Conservation (phyloP, 495 filamentous ascomycete genomes). For the Barbatosphaeria neglecta region DNA sequence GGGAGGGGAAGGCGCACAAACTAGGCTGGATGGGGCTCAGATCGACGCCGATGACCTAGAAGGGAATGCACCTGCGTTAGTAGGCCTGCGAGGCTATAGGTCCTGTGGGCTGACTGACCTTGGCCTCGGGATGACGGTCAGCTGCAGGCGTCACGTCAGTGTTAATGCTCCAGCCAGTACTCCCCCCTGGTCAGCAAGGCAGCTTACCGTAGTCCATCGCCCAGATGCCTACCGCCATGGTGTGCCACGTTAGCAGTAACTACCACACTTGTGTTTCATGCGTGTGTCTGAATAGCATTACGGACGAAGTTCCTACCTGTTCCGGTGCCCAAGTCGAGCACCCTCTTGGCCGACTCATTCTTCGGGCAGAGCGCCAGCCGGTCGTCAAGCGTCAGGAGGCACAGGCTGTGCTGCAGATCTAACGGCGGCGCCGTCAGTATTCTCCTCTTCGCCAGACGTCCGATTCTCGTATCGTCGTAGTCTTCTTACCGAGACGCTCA, state of each 20-base stretch:
- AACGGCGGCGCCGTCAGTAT: background rate
- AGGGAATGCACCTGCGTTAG: background rate
- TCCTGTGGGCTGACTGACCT: slow-evolving; percentile 13
- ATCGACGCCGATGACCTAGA: slow-evolving; percentile 34
- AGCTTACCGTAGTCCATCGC: slow-evolving; percentile 29
- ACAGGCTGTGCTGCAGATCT: slow-evolving; percentile 33
- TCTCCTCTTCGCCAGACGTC: background rate
- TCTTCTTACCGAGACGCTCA: background rate
- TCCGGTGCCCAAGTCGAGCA: slow-evolving; percentile 34
- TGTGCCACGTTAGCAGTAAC: background rate
- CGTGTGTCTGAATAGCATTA: background rate
- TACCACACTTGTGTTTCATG: no score
- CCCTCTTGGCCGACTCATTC: slow-evolving; percentile 18
- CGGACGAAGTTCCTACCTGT: slow-evolving; percentile 14
- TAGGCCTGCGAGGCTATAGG: no score
- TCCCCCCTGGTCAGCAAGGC: no score
- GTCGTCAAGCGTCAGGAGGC: slow-evolving; percentile 24
- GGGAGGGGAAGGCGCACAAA: slow-evolving; percentile 1
- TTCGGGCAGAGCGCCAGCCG: slow-evolving; percentile 20
- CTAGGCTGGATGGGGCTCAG: slow-evolving; percentile 33
- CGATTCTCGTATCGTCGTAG: background rate
- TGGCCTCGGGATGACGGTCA: slow-evolving; percentile 29
- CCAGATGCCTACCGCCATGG: slow-evolving; percentile 14
- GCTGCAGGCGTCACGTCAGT: background rate
- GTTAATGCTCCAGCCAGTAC: no score